These are phyloP conservation scores for Helianthus tuberosus DNA, from an alignment of 129 eudicot genomes.

Conservation along the genomic window DNA sequence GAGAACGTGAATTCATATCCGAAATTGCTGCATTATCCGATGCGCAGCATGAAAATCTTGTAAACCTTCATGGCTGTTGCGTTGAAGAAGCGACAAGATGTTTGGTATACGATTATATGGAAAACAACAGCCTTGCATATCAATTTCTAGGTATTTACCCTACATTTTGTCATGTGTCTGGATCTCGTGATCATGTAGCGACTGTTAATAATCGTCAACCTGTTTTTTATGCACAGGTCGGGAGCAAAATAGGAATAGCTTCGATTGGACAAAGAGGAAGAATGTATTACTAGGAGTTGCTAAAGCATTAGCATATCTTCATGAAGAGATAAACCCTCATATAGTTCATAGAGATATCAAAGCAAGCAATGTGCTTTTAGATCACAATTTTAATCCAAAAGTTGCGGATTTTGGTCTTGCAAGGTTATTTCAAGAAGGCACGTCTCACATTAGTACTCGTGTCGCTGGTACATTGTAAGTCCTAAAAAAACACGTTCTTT, in stretches of 20 bases:
- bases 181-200: not conserved
- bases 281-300: slow-evolving; percentile 64
- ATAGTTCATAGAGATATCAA: slow-evolving; percentile 83
- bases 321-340: slow-evolving; percentile 73
- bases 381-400: slow-evolving; percentile 64
- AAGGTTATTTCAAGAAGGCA: slow-evolving; percentile 59
- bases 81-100: slow-evolving; percentile 67
- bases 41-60: slow-evolving; percentile 77
- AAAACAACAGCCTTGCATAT: slow-evolving; percentile 68
- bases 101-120: slow-evolving; percentile 82
- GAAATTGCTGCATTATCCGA: slow-evolving; percentile 72
- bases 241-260: slow-evolving; percentile 52
- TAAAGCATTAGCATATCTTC: slow-evolving; percentile 76
- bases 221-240: slow-evolving; percentile 41
- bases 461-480: slow-evolving; percentile 96
- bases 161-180: not conserved
- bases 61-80: slow-evolving; percentile 75
- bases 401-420: slow-evolving; percentile 89
- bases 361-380: slow-evolving; percentile 84
- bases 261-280: slow-evolving; percentile 64
- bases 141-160: slow-evolving; percentile 61
- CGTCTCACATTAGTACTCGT: slow-evolving; percentile 73
- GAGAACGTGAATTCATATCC: slow-evolving; percentile 86
- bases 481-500: not conserved
- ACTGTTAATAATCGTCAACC: not conserved